Conservation (phyloP, 495 filamentous ascomycete genomes). For the Aspergillus affinis region DNA sequence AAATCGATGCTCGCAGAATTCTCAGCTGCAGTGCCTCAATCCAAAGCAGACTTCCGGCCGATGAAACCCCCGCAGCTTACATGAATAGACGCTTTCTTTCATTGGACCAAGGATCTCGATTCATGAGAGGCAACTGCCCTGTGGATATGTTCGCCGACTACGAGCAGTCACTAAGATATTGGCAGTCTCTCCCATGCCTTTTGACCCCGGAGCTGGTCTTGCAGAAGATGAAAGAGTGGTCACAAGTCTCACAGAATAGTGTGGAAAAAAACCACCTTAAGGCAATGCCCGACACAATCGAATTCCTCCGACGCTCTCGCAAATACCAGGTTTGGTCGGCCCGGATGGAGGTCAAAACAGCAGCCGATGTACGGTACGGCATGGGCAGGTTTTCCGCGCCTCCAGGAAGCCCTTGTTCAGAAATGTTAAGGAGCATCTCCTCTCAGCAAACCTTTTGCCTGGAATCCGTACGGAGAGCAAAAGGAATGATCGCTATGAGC, state of each 20-base stretch:
- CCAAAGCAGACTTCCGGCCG: background rate
- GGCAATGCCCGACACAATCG: background rate
- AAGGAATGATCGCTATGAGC: background rate
- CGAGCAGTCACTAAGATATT: background rate
- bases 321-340: conserved; percentile 41
- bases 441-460: conserved; percentile 19
- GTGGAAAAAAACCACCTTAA: background rate
- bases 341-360: conserved; percentile 34
- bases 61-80: background rate
- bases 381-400: conserved; percentile 28
- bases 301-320: conserved; percentile 7
- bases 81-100: conserved; percentile 3
- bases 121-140: background rate
- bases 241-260: background rate
- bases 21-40: background rate
- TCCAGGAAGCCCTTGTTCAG: conserved; percentile 38
- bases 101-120: background rate
- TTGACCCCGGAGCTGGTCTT: background rate
- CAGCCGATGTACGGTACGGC: conserved; percentile 8
- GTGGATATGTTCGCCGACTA: background rate
- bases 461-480: background rate
- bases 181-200: conserved; percentile 21
- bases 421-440: conserved; percentile 27
- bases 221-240: background rate
- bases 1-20: background rate